These are phyloP conservation scores for Sporisorium graminicola DNA, from an alignment of 1,284 basidiomycete genomes.

Conservation along the genomic window DNA sequence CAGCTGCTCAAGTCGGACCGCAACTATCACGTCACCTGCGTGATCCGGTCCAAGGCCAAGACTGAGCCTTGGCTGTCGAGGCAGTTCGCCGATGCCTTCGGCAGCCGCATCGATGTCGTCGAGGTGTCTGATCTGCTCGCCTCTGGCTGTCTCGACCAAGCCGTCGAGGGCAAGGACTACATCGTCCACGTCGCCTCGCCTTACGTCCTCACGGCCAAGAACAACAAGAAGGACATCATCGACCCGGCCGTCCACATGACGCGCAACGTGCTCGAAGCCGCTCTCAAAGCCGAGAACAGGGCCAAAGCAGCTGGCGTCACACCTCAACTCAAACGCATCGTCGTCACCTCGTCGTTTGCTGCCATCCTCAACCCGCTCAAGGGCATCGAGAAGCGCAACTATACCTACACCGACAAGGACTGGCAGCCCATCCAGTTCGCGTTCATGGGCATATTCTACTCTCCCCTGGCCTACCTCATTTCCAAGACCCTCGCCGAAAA, in stretches of 20 bases:
- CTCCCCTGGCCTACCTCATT: conserved; percentile 65
- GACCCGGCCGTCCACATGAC: conserved; percentile 50
- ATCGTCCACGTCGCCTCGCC: conserved; percentile 49
- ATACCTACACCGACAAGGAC: conserved; percentile 48
- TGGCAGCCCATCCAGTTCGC: conserved; percentile 42
- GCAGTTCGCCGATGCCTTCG: conserved; percentile 28
- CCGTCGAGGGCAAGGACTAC: conserved; percentile 43
- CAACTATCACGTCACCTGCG: conserved; percentile 44
- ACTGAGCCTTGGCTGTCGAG: conserved; percentile 40
- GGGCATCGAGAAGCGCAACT: conserved; percentile 43
- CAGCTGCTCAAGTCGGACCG: conserved; percentile 38
- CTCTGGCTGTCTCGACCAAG: conserved; percentile 25
- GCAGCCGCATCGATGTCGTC: conserved; percentile 19
- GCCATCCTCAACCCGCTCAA: conserved; percentile 44
- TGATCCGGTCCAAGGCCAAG: conserved; percentile 44
- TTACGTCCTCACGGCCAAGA: conserved; percentile 34
- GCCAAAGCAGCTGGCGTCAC: conserved; percentile 20
- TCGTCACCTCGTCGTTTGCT: conserved; percentile 48
- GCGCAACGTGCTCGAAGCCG: conserved; percentile 44
- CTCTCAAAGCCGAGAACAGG: conserved; percentile 33
- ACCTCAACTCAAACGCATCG: conserved; percentile 42
- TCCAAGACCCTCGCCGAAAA: conserved; percentile 69
- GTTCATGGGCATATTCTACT: conserved; percentile 40
- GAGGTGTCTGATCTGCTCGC: conserved; percentile 37
- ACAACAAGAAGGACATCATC: conserved; percentile 43